These are phyloP conservation scores for Hura crepitans DNA, from an alignment of 441 rosid species.

Conservation along the genomic window DNA sequence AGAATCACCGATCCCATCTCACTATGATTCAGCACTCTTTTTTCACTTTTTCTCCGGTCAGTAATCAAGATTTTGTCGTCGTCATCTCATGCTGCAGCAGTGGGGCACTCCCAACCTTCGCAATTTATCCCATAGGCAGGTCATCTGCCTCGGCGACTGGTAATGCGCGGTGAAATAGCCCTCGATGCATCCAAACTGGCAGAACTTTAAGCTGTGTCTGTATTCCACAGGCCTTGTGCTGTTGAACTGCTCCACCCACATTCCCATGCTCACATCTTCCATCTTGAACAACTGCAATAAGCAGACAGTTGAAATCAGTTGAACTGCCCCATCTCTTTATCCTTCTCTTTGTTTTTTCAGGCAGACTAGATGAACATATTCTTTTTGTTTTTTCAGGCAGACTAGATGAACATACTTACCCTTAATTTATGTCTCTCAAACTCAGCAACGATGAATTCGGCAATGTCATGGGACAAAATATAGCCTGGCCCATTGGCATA, in stretches of 20 bases:
- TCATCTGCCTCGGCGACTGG: conserved; percentile 95
- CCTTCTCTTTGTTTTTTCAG: not conserved
- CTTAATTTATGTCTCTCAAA: conserved; percentile 76
- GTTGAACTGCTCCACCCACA: conserved; percentile 97
- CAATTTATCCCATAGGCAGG: conserved; percentile 79
- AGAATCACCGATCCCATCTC: too few species aligned
- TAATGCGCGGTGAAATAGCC: conserved; percentile 89
- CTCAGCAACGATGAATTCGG: conserved; percentile 58
- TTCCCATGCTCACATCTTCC: conserved; percentile 98
- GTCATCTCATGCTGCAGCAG: conserved; percentile 83
- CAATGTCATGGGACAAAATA: conserved; percentile 74
- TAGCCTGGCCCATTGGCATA: conserved; percentile 98
- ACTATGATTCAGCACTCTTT: not conserved
- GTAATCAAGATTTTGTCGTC: not conserved
- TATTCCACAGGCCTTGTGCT: conserved; percentile 66
- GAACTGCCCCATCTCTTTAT: not conserved
- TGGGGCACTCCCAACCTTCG: conserved; percentile 45
- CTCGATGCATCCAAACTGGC: conserved; percentile 88
- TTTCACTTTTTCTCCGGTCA: too few species aligned
- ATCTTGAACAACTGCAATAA: conserved; percentile 75
- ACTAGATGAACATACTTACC: conserved; percentile 34
- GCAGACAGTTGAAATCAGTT: not conserved
- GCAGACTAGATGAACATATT: not conserved
- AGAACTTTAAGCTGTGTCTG: conserved; percentile 73
- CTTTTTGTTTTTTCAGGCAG: not conserved